Conservation (phyloP, 2,329 filamentous ascomycete genomes). For the Cordyceps fumosorosea region DNA sequence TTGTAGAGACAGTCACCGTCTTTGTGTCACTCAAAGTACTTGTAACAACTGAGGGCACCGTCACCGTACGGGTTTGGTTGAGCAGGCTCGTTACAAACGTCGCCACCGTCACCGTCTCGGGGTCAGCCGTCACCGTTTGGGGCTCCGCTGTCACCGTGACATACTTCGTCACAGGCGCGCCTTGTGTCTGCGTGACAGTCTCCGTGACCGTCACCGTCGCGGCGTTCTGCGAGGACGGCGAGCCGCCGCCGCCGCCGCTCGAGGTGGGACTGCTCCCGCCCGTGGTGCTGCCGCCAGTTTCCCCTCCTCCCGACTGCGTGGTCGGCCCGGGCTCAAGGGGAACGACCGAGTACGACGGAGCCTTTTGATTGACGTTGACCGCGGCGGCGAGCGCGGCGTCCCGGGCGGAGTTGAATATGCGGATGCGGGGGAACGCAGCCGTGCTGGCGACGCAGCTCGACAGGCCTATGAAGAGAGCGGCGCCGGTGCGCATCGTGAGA, state of each 20-base stretch:
- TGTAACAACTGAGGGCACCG: no score
- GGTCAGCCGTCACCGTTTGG: slow-evolving; percentile 18
- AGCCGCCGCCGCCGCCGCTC: slow-evolving; percentile 10
- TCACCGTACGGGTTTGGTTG: neutral
- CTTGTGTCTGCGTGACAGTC: slow-evolving; percentile 29
- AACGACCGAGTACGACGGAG: slow-evolving; percentile 33
- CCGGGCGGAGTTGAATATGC: slow-evolving; percentile 14
- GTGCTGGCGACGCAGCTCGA: slow-evolving; percentile 22
- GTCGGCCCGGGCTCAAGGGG: slow-evolving; percentile 28
- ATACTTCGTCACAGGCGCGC: slow-evolving; percentile 20
- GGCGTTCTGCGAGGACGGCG: slow-evolving; percentile 6
- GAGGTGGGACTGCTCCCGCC: slow-evolving; percentile 12
- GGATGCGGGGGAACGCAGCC: slow-evolving; percentile 24
- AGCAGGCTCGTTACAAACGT: neutral
- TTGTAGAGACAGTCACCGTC: slow-evolving; percentile 1
- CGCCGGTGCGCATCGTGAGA: slow-evolving; percentile 24
- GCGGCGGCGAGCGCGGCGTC: slow-evolving; percentile 2
- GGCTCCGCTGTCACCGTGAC: slow-evolving; percentile 19
- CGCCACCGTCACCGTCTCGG: slow-evolving; percentile 22
- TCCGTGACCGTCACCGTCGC: slow-evolving; percentile 17
- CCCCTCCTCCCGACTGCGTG: slow-evolving; percentile 13
- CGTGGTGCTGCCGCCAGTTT: slow-evolving; percentile 19
- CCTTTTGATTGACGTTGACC: slow-evolving; percentile 12
- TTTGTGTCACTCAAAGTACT: neutral
- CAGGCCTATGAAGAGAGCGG: slow-evolving; percentile 25